phyloP scores from a whole-genome alignment of 176 grass and related monocot genomes.

The Musa troglodytarum region DNA sequence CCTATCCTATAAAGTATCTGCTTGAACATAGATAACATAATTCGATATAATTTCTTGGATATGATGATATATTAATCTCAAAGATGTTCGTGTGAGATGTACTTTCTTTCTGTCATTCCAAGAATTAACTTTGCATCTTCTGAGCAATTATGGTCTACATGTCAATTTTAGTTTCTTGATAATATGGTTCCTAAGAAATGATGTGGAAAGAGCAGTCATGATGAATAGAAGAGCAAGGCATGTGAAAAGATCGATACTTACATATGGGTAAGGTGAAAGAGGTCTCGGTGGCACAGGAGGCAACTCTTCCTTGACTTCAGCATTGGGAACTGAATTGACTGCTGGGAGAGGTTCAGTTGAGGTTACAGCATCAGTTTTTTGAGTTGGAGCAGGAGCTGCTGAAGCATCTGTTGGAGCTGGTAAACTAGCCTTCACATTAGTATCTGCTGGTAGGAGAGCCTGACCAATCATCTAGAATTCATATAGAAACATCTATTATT shows the following conservation, averaged over 20 bases:
- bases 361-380: slow-evolving; percentile 7
- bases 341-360: slow-evolving; percentile 21
- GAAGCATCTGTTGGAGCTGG: slow-evolving; percentile 26
- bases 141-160: too few relatives aligned
- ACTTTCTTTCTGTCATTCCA: too few relatives aligned
- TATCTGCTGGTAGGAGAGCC: slow-evolving; percentile 53
- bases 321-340: slow-evolving; percentile 26
- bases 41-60: too few relatives aligned
- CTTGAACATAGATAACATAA: neutral
- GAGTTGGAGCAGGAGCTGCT: slow-evolving; percentile 20
- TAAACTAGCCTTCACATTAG: slow-evolving; percentile 38
- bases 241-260: neutral
- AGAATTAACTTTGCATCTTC: too few relatives aligned
- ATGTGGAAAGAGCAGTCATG: neutral
- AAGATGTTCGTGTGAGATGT: too few relatives aligned
- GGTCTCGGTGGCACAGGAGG: slow-evolving; percentile 26
- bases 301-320: slow-evolving; percentile 32
- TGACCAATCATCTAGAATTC: slow-evolving; percentile 73
- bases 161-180: too few relatives aligned
- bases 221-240: neutral
- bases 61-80: too few relatives aligned
- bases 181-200: too few relatives aligned
- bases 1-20: neutral
- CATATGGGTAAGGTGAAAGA: slow-evolving; percentile 77
- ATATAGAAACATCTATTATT: slow-evolving; percentile 3